Evolutionary conservation across 2,329 filamentous ascomycete genomes (phyloP), one percentile per base, ranked within the genome.

Genomic region (Cadophora luteo-olivacea): DNA sequence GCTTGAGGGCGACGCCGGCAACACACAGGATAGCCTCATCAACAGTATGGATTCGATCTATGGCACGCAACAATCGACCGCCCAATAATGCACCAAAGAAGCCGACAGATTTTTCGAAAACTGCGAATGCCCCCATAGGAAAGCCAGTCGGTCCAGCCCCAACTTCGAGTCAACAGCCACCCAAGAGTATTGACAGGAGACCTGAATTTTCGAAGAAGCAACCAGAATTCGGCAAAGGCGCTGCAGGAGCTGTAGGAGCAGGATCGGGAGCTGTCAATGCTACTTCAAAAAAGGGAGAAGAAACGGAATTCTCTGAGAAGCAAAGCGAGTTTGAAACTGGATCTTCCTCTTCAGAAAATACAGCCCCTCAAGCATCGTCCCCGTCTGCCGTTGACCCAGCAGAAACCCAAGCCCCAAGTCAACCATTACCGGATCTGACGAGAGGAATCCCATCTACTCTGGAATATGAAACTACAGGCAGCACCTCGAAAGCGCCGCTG

Each of bases 381-480:
- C 68, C 75, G 61, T 73, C 81, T 68, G 75, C 78, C 61, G 75
- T 81, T 65, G 80, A 83, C 54, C 71, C 79, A 60, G 80, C 83
- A 63, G 75, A 77, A 62, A 80, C 82, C 63, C 74, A 82, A 68
- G 82, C 85, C 73, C 84, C 88, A 29, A 84, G 87, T 64, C 86
- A 90, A 75, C 90, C 92, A 64, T 87, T 97, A 14, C 95, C 95
- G 64, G 94, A 98, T 78, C 85, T 98, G 55, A 96, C 93, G n/a
- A 91, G 95, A 77, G 95, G 95, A 72, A 97, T 98, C 71, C 95
- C 95, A 0, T 97, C 94, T 1, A 97, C 94, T 0, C 86, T 97
- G 66, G 92, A 91, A 67, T 90, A 90, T 69, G 95, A 97, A 81
- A 87, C 91, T 67, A 80, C 82, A 0, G 79, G 81, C n/a, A 81